Percentiles rank a stretch among this genome's conserved stretches.
These are phyloP conservation scores for Petunia hybrid DNA, from an alignment of 305 asterid genomes.

Conservation along the genomic window DNA sequence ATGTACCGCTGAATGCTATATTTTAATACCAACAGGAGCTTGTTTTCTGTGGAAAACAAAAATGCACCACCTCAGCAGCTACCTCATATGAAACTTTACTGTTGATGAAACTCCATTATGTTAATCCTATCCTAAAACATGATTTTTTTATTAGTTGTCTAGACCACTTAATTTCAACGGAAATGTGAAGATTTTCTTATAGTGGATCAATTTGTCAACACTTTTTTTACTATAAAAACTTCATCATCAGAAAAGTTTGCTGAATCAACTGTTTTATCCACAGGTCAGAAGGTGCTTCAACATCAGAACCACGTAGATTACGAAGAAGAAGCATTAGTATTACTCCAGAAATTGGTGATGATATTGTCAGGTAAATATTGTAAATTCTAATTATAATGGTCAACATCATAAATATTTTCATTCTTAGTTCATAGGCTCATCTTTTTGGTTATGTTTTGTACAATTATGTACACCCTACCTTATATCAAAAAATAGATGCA, in stretches of 20 bases:
- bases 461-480: no score
- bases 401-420: background rate
- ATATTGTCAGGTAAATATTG: slow-evolving; percentile 86
- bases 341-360: slow-evolving; percentile 99
- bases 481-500: no score
- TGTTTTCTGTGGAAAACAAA: slow-evolving; percentile 11
- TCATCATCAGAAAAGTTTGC: background rate
- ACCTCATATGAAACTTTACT: background rate
- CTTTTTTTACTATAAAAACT: slow-evolving; percentile 9
- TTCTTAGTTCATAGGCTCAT: background rate
- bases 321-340: slow-evolving; percentile 98
- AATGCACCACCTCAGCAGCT: slow-evolving; percentile 27
- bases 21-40: background rate
- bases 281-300: slow-evolving; percentile 94
- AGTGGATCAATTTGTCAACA: slow-evolving; percentile 1
- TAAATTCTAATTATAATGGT: slow-evolving; percentile 1
- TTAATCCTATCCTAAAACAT: slow-evolving; percentile 3
- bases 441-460: background rate
- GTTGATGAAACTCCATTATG: background rate
- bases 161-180: background rate
- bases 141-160: slow-evolving; percentile 7
- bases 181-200: background rate
- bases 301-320: slow-evolving; percentile 75
- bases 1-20: slow-evolving; percentile 13
- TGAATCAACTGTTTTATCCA: slow-evolving; percentile 32